phyloP scores from a whole-genome alignment of 179 eudicot genomes.

The Actinidia chinensis region DNA sequence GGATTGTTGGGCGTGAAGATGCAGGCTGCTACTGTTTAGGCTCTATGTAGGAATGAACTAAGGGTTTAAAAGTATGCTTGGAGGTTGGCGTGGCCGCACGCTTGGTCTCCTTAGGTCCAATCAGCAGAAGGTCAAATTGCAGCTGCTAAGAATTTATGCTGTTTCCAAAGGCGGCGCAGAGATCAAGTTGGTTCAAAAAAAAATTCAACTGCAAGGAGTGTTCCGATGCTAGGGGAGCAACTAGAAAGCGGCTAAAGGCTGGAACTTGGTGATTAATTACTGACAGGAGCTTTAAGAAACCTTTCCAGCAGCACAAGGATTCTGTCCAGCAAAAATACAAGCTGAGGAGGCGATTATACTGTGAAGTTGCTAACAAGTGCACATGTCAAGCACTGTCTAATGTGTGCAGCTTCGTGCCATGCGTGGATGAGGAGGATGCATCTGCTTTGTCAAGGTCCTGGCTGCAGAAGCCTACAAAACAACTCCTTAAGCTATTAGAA shows the following conservation, averaged over 20 bases:
- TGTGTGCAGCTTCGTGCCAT: constrained; percentile 86
- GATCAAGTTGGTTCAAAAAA: constrained; percentile 98
- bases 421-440: constrained; percentile 91
- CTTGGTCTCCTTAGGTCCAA: constrained; percentile 85
- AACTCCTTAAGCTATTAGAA: constrained; percentile 83
- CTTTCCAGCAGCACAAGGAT: constrained; percentile 87
- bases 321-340: constrained; percentile 78
- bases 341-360: constrained; percentile 80
- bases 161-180: constrained; percentile 92
- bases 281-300: constrained; percentile 87
- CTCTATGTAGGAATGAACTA: constrained; percentile 91
- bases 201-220: constrained; percentile 96
- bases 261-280: constrained; percentile 73
- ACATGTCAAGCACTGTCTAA: constrained; percentile 76
- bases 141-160: constrained; percentile 86
- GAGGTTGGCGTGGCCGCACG: constrained; percentile 95
- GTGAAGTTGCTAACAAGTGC: constrained; percentile 72
- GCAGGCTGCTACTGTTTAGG: constrained; percentile 86
- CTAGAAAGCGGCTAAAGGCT: constrained; percentile 67
- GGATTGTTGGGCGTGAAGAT: constrained; percentile 80
- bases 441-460: constrained; percentile 70
- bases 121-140: constrained; percentile 91
- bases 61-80: constrained; percentile 85
- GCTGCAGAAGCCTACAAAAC: constrained; percentile 78
- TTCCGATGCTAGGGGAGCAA: constrained; percentile 89